Evolutionary conservation across 2,329 filamentous ascomycete species (phyloP), one percentile per base, ranked within the genome.

Genomic region (Microsporum audouinii): DNA sequence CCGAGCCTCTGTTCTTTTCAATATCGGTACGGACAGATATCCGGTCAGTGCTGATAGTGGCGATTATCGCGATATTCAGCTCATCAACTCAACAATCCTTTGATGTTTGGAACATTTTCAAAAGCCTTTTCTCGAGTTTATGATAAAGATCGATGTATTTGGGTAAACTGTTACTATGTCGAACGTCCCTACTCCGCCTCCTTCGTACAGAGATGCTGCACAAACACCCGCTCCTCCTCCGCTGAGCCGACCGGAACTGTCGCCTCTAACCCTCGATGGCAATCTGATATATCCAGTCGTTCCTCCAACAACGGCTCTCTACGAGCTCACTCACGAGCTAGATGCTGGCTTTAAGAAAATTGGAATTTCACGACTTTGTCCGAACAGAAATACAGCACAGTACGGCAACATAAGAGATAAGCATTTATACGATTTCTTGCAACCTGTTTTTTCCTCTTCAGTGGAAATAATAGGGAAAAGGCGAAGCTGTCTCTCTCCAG

Each of bases 381-480:
- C 57, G 1, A 31, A 39, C 45, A 43, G 47, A n/a, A 59, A 57
- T n/a, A 31, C 33, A 5, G 58, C 45, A 10, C 39, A 57, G 14
- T 36, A 43, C 27, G 31, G 57, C 29, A 45, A 34, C 7, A 47
- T 58, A 27, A 62, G 62, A 2, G 55, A 63, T 33, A 65, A 64
- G 38, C 36, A 39, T 14, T 60, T 66, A 33, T 66, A 66, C 41
- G 60, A 58, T n/a, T 66, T 65, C 58, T 60, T 17, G 10, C 64
- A 63, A 45, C 53, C 57, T 12, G 6, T 60, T 3, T 34, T 66
- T 29, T 62, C 57, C 17, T 56, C 57, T 6, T 57, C 51, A 2
- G 62, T 65, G 10, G 64, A 66, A 61, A 66, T 66, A 17, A 33
- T 41, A n/a, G 64, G 63, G 7, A 62, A 63, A 33, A 62, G 64